A percentile compares a stretch with the other conserved stretches of the same genome.
These are phyloP conservation scores for Iris macrosiphon DNA, from an alignment of 106 monocot species.

Conservation along the genomic window DNA sequence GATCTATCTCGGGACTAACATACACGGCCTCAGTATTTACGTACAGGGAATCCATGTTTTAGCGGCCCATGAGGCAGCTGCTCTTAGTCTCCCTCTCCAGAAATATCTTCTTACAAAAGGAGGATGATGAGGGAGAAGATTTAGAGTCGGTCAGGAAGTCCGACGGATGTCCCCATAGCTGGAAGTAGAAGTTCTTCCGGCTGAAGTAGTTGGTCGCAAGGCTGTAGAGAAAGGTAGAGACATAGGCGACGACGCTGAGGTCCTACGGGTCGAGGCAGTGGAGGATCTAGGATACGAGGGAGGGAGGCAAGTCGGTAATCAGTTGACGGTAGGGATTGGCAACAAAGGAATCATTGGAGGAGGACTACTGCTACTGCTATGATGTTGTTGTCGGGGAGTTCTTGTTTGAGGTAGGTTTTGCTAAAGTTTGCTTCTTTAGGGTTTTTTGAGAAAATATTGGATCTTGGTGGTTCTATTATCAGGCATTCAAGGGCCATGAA, in stretches of 20 bases:
- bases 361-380: no score
- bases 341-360: no score
- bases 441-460: no score
- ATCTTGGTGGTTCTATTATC: no score
- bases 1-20: no score
- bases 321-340: no score
- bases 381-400: no score
- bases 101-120: conserved; percentile 66
- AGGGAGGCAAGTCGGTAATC: conserved; percentile 61
- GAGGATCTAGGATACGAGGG: conserved; percentile 62
- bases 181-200: conserved; percentile 70
- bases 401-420: no score
- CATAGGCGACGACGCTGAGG: conserved; percentile 69
- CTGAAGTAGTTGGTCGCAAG: conserved; percentile 53
- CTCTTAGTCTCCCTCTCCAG: conserved; percentile 62
- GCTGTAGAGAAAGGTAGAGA: conserved; percentile 46
- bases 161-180: conserved; percentile 60
- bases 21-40: conserved; percentile 74
- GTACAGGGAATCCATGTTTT: conserved; percentile 43
- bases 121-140: conserved; percentile 12
- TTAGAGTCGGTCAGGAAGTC: not conserved
- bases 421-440: no score
- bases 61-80: conserved; percentile 71
- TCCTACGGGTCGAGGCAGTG: conserved; percentile 64
- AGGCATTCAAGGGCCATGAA: no score